Base-by-base conservation (phyloP, 2,329 filamentous ascomycete genomes). In the Cladorrhinum sp. region DNA sequence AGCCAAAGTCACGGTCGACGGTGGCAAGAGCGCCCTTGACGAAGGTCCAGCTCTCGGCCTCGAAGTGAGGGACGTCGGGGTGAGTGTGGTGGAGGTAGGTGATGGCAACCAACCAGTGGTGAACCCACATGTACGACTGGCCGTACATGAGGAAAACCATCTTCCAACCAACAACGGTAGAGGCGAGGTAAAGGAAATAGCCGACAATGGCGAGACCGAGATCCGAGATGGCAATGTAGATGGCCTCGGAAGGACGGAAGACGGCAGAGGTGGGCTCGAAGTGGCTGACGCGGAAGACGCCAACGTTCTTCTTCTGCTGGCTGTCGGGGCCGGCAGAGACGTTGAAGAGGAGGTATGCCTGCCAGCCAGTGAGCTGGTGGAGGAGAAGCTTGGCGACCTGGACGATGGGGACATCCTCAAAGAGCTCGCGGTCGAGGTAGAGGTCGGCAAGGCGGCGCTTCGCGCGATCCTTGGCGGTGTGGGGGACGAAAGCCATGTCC, bases 71-170 rank as follows among this genome's bases (percentile, higher is more conserved):
- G 54, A 86, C 76, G 33, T 76, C 73, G n/a, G 75, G 76, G 70
- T 89, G 84, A 59, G 86, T 88, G 79, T 91, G 88, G 74, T 91
- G 88, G 20, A 91, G 85, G 74, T 89, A 91, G 53, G 88, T 91
- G 71, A 91, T 90, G 64, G 86, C 86, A 20, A 91, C 86, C 61
- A 98, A 88, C 94, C 94, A 98, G 86, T 97, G 92, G 84, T 98
- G 96, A 58, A 97, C 93, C 94, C 94, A 97, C 62, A 97, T 76
- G 73, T 88, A 90, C 16, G 88, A 87, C 36, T 87, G 77, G 26
- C 79, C 76, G 72, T 89, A 90, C 16, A 88, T 75, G 51, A 86
- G 75, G 58, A 82, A 74, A 16, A 86, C 79, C 49, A 81, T 87
- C 68, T 79, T 80, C 64, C 75, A 77, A 39, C 84, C 86, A n/a